A percentile compares a stretch with the other conserved stretches of the same genome.
These are phyloP conservation scores for Herpetomonas samuelpessoai DNA, from an alignment of 208 protist genomes.

Conservation along the genomic window DNA sequence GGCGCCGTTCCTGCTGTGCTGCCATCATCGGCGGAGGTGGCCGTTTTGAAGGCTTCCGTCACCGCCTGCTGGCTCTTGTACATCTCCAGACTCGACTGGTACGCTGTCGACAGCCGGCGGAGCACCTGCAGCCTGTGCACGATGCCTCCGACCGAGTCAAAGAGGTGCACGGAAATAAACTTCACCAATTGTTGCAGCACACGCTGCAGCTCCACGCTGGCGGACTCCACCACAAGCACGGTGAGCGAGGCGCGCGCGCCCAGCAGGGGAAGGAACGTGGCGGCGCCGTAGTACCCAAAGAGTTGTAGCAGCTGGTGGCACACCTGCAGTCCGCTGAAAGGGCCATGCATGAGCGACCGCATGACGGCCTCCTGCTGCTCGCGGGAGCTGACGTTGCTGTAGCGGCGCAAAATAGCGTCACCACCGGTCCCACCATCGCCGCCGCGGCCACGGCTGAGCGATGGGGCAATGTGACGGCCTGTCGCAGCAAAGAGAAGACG, in stretches of 20 bases:
- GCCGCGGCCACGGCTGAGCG: neutral
- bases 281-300: slow-evolving; percentile 65
- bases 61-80: neutral
- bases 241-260: slow-evolving; percentile 46
- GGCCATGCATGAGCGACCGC: slow-evolving; percentile 25
- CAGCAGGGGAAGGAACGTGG: slow-evolving; percentile 56
- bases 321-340: slow-evolving; percentile 40
- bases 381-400: slow-evolving; percentile 46
- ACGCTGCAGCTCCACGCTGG: slow-evolving; percentile 36
- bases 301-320: slow-evolving; percentile 61
- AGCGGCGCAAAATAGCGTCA: slow-evolving; percentile 20
- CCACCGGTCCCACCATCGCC: neutral
- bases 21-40: neutral
- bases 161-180: slow-evolving; percentile 30
- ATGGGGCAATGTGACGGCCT: slow-evolving; percentile 10
- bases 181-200: slow-evolving; percentile 47
- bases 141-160: slow-evolving; percentile 55
- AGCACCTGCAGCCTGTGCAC: slow-evolving; percentile 38
- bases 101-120: slow-evolving; percentile 44
- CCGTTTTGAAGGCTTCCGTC: neutral
- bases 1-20: neutral
- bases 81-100: slow-evolving; percentile 8
- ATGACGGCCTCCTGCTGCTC: slow-evolving; percentile 55
- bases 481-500: slow-evolving; percentile 23
- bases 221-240: slow-evolving; percentile 38